Evolutionary conservation across 2,329 filamentous ascomycete species (phyloP), one percentile per base, ranked within the genome.

Genomic region (Nigrospora osmanthi): DNA sequence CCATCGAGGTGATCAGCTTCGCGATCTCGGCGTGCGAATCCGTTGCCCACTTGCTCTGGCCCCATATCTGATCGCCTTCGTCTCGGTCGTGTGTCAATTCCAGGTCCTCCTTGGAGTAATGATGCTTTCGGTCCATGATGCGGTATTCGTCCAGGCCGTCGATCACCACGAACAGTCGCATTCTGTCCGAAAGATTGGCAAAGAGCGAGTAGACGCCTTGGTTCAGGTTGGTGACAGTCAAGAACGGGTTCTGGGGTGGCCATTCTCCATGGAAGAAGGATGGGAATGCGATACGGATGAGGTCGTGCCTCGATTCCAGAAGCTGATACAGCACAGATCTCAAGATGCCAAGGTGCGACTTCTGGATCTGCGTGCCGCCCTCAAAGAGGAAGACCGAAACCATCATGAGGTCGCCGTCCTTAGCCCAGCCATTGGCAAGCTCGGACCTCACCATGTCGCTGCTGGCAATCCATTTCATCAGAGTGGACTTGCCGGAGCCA

Each of bases 81-180:
- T 58, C 57, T 37, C 52, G 54, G 40, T 54, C 53, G 31, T 59
- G 58, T 23, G 51, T 51, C 16, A 60, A 47, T 15, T 59, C 57
- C 17, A 60, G 52, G 31, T 59, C 55, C 13, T 48, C 48, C 6
- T 52, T 53, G 19, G 59, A 56, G 43, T 61, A 60, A 34, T 60
- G 57, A 38, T 60, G 57, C 39, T 59, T 58, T 28, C 58, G 56
- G 23, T 60, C 58, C 54, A 59, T 58, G 35, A 60, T 58, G 17
- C 58, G 58, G 37, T 60, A 61, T 38, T 61, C 58, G 32, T 61
- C 58, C n/a, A 60, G 53, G 5, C 52, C 58, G 34, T 61, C 58
- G 16, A 61, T 54, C 31, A 60, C 57, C 6, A 59, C 31, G 16
- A 58, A 53, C 23, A 61, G 47, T 3, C 55, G 49, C 3, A 60